Conservation (phyloP, 1,139 yeast genomes). For the Pichiaceae sp. region DNA sequence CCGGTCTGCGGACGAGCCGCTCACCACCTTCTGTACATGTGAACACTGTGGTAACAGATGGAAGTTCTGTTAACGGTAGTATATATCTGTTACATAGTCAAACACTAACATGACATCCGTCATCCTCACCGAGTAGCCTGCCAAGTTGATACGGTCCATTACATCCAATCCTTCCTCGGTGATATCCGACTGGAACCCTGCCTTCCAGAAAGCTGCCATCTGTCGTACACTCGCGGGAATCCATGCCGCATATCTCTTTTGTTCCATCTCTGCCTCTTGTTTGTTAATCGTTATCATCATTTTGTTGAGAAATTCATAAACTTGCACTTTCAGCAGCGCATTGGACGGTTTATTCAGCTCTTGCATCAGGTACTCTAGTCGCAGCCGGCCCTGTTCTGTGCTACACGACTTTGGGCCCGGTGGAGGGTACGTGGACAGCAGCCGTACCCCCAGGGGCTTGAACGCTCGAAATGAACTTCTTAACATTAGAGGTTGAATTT, state of each 20-base stretch:
- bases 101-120: slow-evolving; percentile 7
- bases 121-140: not conserved
- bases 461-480: no score
- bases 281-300: not conserved
- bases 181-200: no score
- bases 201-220: slow-evolving; percentile 3
- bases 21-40: slow-evolving; percentile 96
- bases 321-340: slow-evolving; percentile 3
- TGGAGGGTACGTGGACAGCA: slow-evolving; percentile 7
- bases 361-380: slow-evolving; percentile 7
- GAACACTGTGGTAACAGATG: slow-evolving; percentile 96
- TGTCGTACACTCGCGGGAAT: slow-evolving; percentile 1
- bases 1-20: slow-evolving; percentile 96
- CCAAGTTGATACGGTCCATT: no score
- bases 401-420: slow-evolving; percentile 6
- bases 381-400: slow-evolving; percentile 4
- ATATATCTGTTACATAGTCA: slow-evolving; percentile 1
- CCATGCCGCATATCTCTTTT: no score
- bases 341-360: slow-evolving; percentile 4
- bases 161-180: no score
- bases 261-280: not conserved
- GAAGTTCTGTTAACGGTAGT: slow-evolving; percentile 60
- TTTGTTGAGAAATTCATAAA: slow-evolving; percentile 1
- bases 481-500: no score
- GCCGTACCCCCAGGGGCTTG: no score